Conservation (phyloP, 2,329 filamentous ascomycete genomes). For the Chrysosporium keratinophilum region DNA sequence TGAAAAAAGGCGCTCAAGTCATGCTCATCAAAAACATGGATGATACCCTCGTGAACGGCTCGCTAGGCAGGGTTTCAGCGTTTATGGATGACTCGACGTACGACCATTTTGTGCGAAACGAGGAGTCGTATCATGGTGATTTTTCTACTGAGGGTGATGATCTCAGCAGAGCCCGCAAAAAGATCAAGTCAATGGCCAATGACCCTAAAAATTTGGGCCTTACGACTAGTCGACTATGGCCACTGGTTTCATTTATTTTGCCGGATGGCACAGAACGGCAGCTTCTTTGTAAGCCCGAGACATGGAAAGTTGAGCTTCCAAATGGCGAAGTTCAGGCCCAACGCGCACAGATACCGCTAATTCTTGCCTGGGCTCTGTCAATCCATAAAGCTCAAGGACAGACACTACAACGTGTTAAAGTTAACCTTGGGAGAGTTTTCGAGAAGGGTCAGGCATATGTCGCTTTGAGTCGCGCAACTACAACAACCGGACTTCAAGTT, state of each 20-base stretch:
- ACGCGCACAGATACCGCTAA: slow-evolving; percentile 71
- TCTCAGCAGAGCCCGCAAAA: slow-evolving; percentile 34
- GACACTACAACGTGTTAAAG: slow-evolving; percentile 85
- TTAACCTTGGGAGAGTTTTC: slow-evolving; percentile 83
- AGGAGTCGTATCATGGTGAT: slow-evolving; percentile 45
- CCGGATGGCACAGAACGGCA: slow-evolving; percentile 65
- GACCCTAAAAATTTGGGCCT: slow-evolving; percentile 38
- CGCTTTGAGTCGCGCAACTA: slow-evolving; percentile 83
- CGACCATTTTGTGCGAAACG: slow-evolving; percentile 46
- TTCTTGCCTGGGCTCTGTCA: slow-evolving; percentile 90
- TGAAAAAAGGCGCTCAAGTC: slow-evolving; percentile 90
- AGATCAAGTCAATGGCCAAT: slow-evolving; percentile 49
- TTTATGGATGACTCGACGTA: slow-evolving; percentile 65
- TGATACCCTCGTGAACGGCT: slow-evolving; percentile 85
- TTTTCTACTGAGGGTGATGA: slow-evolving; percentile 39
- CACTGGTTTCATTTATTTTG: slow-evolving; percentile 72
- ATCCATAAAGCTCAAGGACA: slow-evolving; percentile 98
- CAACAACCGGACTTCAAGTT: slow-evolving; percentile 77
- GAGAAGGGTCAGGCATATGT: slow-evolving; percentile 98
- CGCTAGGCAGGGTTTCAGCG: slow-evolving; percentile 70
- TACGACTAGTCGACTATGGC: slow-evolving; percentile 53
- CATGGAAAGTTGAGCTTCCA: slow-evolving; percentile 95
- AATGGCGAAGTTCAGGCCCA: slow-evolving; percentile 88
- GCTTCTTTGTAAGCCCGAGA: slow-evolving; percentile 73
- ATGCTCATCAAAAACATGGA: slow-evolving; percentile 99